Evolutionary conservation across 1,284 basidiomycete genomes (phyloP), one percentile per base, ranked within the genome.

Genomic region (Sphaerobolus stellatus): DNA sequence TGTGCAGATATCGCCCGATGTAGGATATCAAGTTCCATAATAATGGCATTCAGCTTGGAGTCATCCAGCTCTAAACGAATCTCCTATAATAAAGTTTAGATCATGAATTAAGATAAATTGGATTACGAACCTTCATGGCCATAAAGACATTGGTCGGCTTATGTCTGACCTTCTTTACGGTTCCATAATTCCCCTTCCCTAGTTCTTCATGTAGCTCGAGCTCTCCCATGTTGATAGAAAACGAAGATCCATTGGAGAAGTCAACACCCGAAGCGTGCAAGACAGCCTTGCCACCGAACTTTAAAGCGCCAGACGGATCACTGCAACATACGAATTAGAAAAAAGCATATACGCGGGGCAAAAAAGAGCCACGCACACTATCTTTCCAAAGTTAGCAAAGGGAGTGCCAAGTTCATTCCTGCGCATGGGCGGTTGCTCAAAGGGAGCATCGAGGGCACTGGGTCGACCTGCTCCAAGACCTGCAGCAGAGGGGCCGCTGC

Each of bases 11-110:
- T 82, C 3, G 95, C 96, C 29, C 94, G 90, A 72, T 99, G 96
- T 25, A 99, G 82, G 62, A 99, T 92, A 68, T 99, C 95, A 51
- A 99, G 88, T 71, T 99, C 96, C 90, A 98, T 98, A 64, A 99
- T 89, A 77, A 99, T 98, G 11, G 90, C 93, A 64, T 94, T 94
- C 45, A 99, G 82, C 67, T 96, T 95, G 46, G 91, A 86, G 56
- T 96, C 86, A 67, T 98, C 97, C 16, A 99, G 82, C 69, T 98
- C 95, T n/a, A 99, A 79, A 20, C 94, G 91, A 62, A 98, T 99
- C 86, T 98, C 96, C 94, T 97, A 67, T 11, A 59, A 48, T n/a
- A n/a, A 50, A 48, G 36, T 57, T 48, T 52, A 56, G 56, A 57
- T 59, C 54, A 44, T 58, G 30, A 30, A 54, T 30, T 45, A 33